Base-by-base conservation (phyloP, 1,284 basidiomycete genomes). In the Inonotus obliquus region DNA sequence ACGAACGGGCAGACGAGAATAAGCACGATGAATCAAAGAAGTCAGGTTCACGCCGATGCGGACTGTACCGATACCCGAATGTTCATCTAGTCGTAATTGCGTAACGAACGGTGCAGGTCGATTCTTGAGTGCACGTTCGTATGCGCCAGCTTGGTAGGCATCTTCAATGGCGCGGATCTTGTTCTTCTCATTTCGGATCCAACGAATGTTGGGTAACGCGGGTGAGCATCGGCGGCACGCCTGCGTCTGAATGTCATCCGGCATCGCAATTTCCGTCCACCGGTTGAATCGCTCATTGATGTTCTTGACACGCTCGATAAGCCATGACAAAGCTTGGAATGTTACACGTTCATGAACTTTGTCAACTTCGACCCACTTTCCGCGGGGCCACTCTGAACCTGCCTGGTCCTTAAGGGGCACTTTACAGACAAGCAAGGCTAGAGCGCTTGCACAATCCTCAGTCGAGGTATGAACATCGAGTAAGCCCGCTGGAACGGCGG, bases 101-200 rank as follows among this genome's bases (percentile, higher is more conserved):
- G 94, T 91, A 37, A 95, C 83, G 70, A 98, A 96, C 0, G 95
- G 89, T 48, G 81, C 84, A 0, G 95, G 96, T 13, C 95, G 85
- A 61, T 84, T 80, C 76, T 98, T 98, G 62, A 98, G 79, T 25
- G 91, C 85, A 65, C 94, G 85, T 70, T 96, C 93, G 69, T 92
- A 95, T 68, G 87, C 82, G 2, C 92, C 92, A 35, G 93, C 94
- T 70, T 96, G 84, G 17, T 85, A 78, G 13, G 89, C 82, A 69
- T 96, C 91, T 71, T 97, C 94, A 37, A 93, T 78, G 0, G 92
- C 86, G 23, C 80, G 73, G 17, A 86, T 79, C 67, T 87, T 81
- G 60, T 75, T 85, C 67, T 83, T 83, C 19, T 71, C 52, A 82
- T 78, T 74, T 66, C 81, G 80, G 14, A 79, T 76, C 94, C 94